Percentiles rank a stretch among this genome's conserved stretches.
Evolutionary conservation across 441 rosid species (phyloP).

Genomic region (Populus hybrid): DNA sequence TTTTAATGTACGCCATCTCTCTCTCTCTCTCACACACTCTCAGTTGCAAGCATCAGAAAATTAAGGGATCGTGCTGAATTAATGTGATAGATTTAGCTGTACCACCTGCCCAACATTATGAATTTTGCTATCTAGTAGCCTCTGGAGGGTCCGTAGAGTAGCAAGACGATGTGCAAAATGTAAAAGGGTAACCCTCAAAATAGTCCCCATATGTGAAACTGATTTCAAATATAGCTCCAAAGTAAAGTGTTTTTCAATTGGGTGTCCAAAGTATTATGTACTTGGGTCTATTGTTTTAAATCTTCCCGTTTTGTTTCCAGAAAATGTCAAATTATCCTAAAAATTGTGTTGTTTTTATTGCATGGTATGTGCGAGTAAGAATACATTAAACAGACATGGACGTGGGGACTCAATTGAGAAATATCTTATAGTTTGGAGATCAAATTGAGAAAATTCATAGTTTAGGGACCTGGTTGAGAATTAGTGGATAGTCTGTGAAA

Average conservation of each 20-base stretch:
- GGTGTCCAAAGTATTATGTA: background rate
- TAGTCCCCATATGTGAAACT: background rate
- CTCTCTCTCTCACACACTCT: constrained; percentile 3
- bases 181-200: background rate
- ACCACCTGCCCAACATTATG: background rate
- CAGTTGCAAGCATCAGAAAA: background rate
- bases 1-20: constrained; percentile 50
- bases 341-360: background rate
- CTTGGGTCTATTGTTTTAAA: background rate
- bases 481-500: background rate
- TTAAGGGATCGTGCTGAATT: background rate
- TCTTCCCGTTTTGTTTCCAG: background rate
- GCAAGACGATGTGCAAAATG: background rate
- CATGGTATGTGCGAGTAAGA: background rate
- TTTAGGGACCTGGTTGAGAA: too few relatives aligned
- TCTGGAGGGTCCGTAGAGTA: background rate
- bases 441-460: background rate
- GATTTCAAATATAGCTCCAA: background rate
- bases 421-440: background rate
- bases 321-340: background rate
- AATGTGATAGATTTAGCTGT: background rate
- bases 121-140: background rate
- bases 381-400: background rate
- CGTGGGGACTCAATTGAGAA: background rate
- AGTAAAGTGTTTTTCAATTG: background rate